These are phyloP conservation scores for Alternaria infectoria DNA, from an alignment of 2,329 filamentous ascomycete species.

Conservation along the genomic window DNA sequence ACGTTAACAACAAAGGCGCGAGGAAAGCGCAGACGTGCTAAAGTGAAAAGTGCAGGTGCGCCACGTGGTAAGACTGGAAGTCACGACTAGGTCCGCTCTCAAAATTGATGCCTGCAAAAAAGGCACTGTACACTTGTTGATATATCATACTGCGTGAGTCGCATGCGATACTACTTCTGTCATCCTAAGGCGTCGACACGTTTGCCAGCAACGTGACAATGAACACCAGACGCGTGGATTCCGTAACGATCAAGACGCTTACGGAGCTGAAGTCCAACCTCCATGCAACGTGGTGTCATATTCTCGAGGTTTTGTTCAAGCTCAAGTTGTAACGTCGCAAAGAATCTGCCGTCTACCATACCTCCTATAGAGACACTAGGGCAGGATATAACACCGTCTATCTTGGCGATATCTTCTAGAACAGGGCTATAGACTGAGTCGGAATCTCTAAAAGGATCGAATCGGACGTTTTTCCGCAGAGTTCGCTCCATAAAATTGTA, in stretches of 20 bases:
- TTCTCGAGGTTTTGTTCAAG: not conserved
- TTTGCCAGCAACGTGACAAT: not conserved
- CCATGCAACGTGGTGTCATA: not conserved
- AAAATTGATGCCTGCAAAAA: not conserved
- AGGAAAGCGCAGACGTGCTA: too few species aligned
- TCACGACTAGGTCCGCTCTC: not conserved
- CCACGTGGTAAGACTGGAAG: not conserved
- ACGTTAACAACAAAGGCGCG: too few species aligned
- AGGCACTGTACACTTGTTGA: not conserved
- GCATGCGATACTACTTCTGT: not conserved
- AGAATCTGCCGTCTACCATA: not conserved
- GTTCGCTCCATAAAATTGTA: not conserved
- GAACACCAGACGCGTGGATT: not conserved
- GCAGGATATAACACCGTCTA: not conserved
- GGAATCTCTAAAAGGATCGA: not conserved
- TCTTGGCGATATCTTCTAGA: not conserved
- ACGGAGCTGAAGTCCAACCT: fast-evolving
- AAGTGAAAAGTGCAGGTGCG: not conserved
- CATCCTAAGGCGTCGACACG: not conserved
- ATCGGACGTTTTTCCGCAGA: not conserved
- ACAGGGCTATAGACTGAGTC: fast-evolving
- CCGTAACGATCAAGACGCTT: not conserved
- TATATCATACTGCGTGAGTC: fast-evolving
- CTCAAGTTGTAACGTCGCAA: not conserved
- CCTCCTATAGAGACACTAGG: not conserved